Evolutionary conservation across 1,139 yeast genomes (phyloP), one percentile per base, ranked within the genome.

Genomic region (Entelexis paramagnoliae): DNA sequence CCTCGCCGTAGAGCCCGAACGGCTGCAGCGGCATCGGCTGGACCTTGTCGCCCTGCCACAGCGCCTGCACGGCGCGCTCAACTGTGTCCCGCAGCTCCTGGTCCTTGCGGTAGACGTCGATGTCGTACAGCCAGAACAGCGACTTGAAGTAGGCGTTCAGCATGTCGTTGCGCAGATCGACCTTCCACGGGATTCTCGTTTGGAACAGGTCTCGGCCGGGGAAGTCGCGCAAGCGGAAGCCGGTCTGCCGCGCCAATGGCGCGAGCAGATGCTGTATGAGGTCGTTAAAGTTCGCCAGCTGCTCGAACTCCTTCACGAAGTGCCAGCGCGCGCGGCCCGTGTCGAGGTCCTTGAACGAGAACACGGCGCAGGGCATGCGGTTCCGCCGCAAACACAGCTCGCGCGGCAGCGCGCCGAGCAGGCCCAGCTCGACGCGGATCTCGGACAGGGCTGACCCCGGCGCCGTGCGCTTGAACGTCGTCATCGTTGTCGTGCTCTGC

Each of bases 241-340:
- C 72, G 26, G 76, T 60, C 5, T 70, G 28, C 9, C 51, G 19
- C 3, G 35, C 19, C 2, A 53, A 14, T 2, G 53, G 53, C 5
- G 16, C 42, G 17, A 55, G 24, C 1, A 42, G 71, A 4, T 78
- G 74, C 51, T 84, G 68, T 8, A 83, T 68, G 48, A 74, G 76
- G 29, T 68, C 66, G 64, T 84, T 89, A 52, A 86, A 72, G 14
- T 73, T 72, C 8, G 68, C 58, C 28, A 86, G 66, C 59, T 81
- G 82, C 1, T 74, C 68, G 52, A 76, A 73, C 3, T 80, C 70
- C 62, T 87, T 86, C 29, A 80, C 68, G 50, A 83, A 75, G 58
- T 80, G 74, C 84, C 93, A 86, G 74, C 83, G 76, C 61, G 80
- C 86, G 59, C 80, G 80, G 30, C 70, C 72, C 1, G 81, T 68